Conservation (phyloP, 2,329 filamentous ascomycete genomes). For the Lachnellula cervina region DNA sequence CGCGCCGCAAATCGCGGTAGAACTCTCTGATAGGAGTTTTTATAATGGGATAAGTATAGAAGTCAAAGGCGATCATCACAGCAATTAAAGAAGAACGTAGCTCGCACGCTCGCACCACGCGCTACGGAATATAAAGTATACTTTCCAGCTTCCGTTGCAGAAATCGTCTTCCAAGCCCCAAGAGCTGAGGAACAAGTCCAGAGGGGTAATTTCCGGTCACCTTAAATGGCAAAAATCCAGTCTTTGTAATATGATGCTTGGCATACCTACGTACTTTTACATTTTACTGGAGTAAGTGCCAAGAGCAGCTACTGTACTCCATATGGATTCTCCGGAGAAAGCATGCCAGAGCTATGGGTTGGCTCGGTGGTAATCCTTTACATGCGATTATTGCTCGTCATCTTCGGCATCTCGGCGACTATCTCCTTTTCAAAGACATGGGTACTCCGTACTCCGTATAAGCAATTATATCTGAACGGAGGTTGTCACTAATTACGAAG, state of each 20-base stretch:
- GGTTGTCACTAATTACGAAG: too few relatives aligned
- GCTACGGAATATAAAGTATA: not conserved
- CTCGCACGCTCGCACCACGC: not conserved
- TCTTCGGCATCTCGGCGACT: not conserved
- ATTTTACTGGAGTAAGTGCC: too few relatives aligned
- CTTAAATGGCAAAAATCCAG: not conserved
- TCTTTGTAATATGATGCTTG: not conserved
- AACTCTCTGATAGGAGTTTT: not conserved
- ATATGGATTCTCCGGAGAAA: too few relatives aligned
- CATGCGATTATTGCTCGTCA: not conserved
- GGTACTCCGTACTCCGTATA: not conserved
- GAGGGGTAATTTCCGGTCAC: not conserved
- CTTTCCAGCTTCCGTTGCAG: not conserved
- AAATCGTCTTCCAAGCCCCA: not conserved
- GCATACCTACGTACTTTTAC: not conserved
- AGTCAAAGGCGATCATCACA: too few relatives aligned
- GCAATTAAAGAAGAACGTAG: not conserved
- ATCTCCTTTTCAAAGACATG: not conserved
- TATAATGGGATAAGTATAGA: too few relatives aligned
- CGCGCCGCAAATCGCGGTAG: not conserved
- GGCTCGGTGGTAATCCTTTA: too few relatives aligned
- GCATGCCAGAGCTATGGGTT: too few relatives aligned
- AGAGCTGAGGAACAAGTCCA: not conserved
- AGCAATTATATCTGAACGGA: not conserved
- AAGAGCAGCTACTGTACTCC: too few relatives aligned